Percentiles rank a stretch among this genome's conserved stretches.
These are phyloP conservation scores for Magnusiomyces suaveolens DNA, from an alignment of 1,139 yeast genomes.

Conservation along the genomic window DNA sequence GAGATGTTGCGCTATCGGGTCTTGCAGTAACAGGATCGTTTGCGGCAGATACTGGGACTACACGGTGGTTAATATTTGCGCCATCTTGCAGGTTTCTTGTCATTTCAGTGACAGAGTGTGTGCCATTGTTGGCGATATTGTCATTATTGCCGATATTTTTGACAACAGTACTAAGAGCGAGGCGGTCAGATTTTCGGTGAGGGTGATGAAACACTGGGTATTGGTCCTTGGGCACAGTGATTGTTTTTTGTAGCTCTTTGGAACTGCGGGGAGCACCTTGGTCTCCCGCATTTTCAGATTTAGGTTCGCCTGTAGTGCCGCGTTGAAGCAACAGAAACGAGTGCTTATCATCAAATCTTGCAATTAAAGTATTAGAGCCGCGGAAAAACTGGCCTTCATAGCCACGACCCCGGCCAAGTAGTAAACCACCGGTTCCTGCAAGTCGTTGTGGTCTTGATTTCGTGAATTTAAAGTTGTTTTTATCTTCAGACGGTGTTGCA, in stretches of 20 bases:
- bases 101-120: no score
- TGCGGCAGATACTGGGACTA: no score
- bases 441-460: not conserved
- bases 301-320: not conserved
- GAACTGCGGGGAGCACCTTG: no score
- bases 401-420: not conserved
- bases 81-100: no score
- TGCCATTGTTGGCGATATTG: not conserved
- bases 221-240: no score
- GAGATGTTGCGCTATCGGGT: not conserved
- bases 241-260: not conserved
- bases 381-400: not conserved
- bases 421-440: not conserved
- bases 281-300: not conserved
- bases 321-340: not conserved
- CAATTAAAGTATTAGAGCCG: not conserved
- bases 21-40: no score
- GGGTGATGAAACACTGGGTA: not conserved
- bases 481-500: not conserved
- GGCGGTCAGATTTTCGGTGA: not conserved
- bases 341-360: not conserved
- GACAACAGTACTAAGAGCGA: no score
- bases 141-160: not conserved
- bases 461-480: not conserved
- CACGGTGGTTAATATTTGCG: not conserved